These are phyloP conservation scores for Scheffersomyces parashehatae DNA, from an alignment of 1,139 yeast genomes.

Conservation along the genomic window DNA sequence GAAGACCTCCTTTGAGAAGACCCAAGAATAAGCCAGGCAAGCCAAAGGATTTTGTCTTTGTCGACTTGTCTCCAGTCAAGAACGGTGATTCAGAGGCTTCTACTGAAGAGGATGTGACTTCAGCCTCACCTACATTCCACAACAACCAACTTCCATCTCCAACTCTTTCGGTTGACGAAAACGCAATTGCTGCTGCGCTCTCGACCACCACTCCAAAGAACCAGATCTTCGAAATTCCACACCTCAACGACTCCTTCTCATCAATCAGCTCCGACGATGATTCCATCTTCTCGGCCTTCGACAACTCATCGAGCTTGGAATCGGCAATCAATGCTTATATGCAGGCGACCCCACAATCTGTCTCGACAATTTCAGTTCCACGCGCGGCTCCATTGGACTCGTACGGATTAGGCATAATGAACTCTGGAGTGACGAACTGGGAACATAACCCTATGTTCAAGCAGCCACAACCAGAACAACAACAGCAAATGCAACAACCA, in stretches of 20 bases:
- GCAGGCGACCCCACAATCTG: conserved; percentile 10
- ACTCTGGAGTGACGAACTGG: conserved; percentile 15
- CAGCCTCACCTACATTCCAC: conserved; percentile 2
- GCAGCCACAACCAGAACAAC: conserved; percentile 7
- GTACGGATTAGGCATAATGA: conserved; percentile 28
- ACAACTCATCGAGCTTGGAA: conserved; percentile 9
- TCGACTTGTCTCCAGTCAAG: conserved; percentile 55
- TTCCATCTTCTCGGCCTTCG: conserved; percentile 8
- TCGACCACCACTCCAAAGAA: conserved; percentile 1
- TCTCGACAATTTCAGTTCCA: conserved; percentile 4
- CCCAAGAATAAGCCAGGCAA: conserved; percentile 54
- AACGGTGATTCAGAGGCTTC: conserved; percentile 21
- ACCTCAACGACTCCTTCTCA: conserved; percentile 13
- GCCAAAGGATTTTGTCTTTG: conserved; percentile 56
- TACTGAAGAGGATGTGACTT: conserved; percentile 4
- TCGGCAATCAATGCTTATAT: conserved; percentile 13
- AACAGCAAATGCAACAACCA: conserved; percentile 4
- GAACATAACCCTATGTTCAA: conserved; percentile 6
- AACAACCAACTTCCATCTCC: conserved; percentile 5
- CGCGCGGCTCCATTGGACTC: conserved; percentile 5
- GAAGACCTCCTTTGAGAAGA: conserved; percentile 49
- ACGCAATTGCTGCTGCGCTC: background rate
- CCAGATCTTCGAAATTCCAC: conserved; percentile 15
- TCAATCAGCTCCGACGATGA: conserved; percentile 10
- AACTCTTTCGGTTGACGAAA: conserved; percentile 7